phyloP scores from a whole-genome alignment of 164 flowering plant genomes.

The Chloranthus sessilifolius region DNA sequence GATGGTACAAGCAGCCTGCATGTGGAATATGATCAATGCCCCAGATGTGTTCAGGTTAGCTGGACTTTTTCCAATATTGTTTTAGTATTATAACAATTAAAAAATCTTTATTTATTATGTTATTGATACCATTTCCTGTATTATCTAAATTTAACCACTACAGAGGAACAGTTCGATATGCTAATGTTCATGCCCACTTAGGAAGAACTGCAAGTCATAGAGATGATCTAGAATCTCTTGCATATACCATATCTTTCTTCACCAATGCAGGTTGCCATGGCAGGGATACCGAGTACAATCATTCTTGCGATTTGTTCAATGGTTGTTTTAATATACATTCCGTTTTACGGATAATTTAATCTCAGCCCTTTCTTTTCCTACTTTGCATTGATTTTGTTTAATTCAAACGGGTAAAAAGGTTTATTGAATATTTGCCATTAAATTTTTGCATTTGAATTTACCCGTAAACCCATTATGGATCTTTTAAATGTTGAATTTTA shows the following conservation, averaged over 20 bases:
- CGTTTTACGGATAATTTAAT: no score
- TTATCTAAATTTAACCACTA: slow-evolving; percentile 8
- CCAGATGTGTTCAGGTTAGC: slow-evolving; percentile 90
- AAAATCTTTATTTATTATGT: background rate
- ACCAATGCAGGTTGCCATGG: slow-evolving; percentile 81
- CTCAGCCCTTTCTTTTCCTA: no score
- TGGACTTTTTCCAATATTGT: background rate
- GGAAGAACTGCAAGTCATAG: slow-evolving; percentile 96
- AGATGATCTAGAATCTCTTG: slow-evolving; percentile 93
- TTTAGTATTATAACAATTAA: background rate
- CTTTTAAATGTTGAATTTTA: no score
- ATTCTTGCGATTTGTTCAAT: no score
- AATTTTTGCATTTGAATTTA: no score
- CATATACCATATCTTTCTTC: slow-evolving; percentile 86
- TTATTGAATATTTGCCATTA: no score
- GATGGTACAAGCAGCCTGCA: slow-evolving; percentile 58
- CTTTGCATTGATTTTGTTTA: no score
- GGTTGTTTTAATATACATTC: no score
- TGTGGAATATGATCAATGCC: slow-evolving; percentile 93
- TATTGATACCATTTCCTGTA: slow-evolving; percentile 1
- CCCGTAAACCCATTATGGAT: no score
- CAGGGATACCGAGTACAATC: slow-evolving; percentile 78
- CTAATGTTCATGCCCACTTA: slow-evolving; percentile 90
- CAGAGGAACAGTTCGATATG: slow-evolving; percentile 91
- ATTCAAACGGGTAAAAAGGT: no score